Evolutionary conservation across 352 stramenopile species (phyloP).

Genomic region (Phytopythium montanum): DNA sequence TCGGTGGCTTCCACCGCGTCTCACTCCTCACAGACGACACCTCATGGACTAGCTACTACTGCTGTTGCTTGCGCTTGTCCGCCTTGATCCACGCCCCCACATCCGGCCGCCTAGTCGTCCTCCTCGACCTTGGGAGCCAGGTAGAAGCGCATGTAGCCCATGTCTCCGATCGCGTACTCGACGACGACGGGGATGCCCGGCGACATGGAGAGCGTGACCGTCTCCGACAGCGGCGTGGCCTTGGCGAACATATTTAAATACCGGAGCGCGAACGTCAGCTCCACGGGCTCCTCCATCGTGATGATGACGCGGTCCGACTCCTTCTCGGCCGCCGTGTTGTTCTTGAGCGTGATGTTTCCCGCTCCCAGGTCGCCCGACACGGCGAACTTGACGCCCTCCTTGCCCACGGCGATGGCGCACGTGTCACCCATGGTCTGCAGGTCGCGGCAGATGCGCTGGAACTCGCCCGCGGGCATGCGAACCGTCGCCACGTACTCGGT

Average conservation of each 20-base stretch:
- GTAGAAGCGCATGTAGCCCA: conserved; percentile 98
- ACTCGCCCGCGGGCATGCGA: conserved; percentile 95
- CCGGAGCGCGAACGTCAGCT: conserved; percentile 98
- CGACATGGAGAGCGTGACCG: conserved; percentile 97
- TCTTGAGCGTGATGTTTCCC: conserved; percentile 94
- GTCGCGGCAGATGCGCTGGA: conserved; percentile 98
- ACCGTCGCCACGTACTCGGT: conserved; percentile 97
- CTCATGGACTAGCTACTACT: background rate
- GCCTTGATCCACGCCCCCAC: background rate
- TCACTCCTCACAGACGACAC: background rate
- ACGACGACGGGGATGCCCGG: conserved; percentile 97
- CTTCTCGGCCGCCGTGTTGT: conserved; percentile 86
- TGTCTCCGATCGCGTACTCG: conserved; percentile 98
- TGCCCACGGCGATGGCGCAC: conserved; percentile 94
- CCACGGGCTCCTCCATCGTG: conserved; percentile 98
- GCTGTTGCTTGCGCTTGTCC: background rate
- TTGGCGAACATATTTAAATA: conserved; percentile 99
- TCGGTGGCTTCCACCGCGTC: background rate
- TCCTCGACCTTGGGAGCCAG: conserved; percentile 99
- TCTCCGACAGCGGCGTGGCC: conserved; percentile 94
- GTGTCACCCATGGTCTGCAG: conserved; percentile 98
- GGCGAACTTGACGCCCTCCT: conserved; percentile 98
- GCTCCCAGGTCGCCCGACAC: conserved; percentile 96
- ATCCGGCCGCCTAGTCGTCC: conserved; percentile 68
- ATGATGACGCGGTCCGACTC: conserved; percentile 94